Conservation (phyloP, 768 basidiomycete genomes). For the Boletales sp. region DNA sequence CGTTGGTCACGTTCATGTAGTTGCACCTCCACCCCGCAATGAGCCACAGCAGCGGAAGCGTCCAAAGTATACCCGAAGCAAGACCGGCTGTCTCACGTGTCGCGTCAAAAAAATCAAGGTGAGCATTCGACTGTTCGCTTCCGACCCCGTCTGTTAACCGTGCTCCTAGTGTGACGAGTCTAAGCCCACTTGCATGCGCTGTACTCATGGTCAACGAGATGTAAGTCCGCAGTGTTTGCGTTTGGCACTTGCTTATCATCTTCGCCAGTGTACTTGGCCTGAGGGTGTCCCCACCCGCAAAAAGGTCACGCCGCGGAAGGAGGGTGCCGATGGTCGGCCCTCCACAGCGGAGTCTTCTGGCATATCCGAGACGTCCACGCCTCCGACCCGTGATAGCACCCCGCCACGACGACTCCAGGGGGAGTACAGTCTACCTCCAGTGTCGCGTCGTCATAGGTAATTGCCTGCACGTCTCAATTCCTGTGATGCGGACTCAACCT, state of each 20-base stretch:
- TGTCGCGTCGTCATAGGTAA: constrained; percentile 41
- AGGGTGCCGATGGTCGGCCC: constrained; percentile 58
- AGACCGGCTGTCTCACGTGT: constrained; percentile 93
- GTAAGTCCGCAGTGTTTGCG: constrained; percentile 36
- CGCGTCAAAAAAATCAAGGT: constrained; percentile 95
- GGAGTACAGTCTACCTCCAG: constrained; percentile 37
- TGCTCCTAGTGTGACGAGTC: constrained; percentile 77
- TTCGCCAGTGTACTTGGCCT: constrained; percentile 74
- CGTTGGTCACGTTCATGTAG: constrained; percentile 42
- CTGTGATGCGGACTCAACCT: constrained; percentile 4
- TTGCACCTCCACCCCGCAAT: constrained; percentile 44
- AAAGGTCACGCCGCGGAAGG: constrained; percentile 56
- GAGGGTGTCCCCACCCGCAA: constrained; percentile 73
- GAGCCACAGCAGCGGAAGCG: constrained; percentile 67
- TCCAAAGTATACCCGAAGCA: constrained; percentile 91
- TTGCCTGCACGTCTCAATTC: neutral
- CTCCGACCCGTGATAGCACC: constrained; percentile 63
- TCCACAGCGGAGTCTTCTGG: constrained; percentile 77
- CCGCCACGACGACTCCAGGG: constrained; percentile 53
- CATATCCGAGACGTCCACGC: constrained; percentile 67
- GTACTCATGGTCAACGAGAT: constrained; percentile 80
- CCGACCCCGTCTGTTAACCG: constrained; percentile 1
- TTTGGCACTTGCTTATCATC: constrained; percentile 11
- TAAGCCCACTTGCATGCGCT: constrained; percentile 84
- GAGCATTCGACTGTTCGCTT: constrained; percentile 19